phyloP scores from a whole-genome alignment of 306 rosid genomes.

The Cucurbita ficifolia region DNA sequence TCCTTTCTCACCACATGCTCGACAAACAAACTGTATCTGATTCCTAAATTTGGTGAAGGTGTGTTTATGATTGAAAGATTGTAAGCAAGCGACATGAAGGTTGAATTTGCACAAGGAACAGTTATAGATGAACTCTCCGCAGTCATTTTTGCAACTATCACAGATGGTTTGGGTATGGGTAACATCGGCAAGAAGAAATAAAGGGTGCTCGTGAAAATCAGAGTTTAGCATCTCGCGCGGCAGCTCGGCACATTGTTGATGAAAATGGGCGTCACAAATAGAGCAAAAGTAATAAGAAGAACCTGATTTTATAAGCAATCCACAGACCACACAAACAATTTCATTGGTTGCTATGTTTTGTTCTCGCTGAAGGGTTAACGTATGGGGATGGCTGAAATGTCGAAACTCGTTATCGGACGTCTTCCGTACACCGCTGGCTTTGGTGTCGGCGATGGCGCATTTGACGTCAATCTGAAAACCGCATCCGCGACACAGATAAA shows the following conservation, averaged over 20 bases:
- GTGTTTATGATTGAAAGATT: background rate
- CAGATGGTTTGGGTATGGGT: background rate
- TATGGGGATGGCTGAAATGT: background rate
- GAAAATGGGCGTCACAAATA: background rate
- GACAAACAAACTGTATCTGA: background rate
- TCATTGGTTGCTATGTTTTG: background rate
- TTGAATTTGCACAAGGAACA: background rate
- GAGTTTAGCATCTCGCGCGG: background rate
- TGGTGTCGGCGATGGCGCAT: background rate
- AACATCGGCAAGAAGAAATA: background rate
- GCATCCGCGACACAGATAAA: background rate
- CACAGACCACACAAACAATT: background rate
- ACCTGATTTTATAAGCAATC: background rate
- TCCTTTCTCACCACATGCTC: background rate
- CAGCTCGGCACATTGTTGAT: background rate
- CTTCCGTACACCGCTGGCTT: background rate
- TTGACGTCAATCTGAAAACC: background rate
- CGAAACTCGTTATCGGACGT: background rate
- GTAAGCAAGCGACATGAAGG: background rate
- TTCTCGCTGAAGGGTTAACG: background rate
- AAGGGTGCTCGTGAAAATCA: background rate
- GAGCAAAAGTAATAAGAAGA: background rate
- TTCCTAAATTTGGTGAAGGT: background rate
- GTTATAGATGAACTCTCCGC: background rate
- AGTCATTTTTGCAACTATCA: slow-evolving; percentile 1